Percentiles rank a stretch among this genome's conserved stretches.
Conservation (phyloP, 1,284 basidiomycete genomes). For the Fistulina hepatica region DNA sequence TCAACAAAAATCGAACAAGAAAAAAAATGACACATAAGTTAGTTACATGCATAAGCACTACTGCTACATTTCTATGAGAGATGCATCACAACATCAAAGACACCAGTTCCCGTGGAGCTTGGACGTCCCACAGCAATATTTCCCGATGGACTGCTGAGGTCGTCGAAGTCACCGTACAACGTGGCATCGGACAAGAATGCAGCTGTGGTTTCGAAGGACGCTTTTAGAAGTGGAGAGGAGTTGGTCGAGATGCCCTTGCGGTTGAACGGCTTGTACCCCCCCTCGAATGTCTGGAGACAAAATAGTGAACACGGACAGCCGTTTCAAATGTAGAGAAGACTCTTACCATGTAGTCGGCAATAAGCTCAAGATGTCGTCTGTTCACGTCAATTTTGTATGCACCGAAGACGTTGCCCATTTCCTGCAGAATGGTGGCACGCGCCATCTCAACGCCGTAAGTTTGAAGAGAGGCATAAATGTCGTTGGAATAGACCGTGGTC, state of each 20-base stretch:
- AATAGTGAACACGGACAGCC: slow-evolving; percentile 7
- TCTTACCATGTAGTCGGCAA: slow-evolving; percentile 97
- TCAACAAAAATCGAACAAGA: no score
- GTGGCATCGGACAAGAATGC: slow-evolving; percentile 92
- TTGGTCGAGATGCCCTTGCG: slow-evolving; percentile 88
- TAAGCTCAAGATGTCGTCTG: slow-evolving; percentile 88
- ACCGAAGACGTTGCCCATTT: slow-evolving; percentile 90
- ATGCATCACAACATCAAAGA: slow-evolving; percentile 72
- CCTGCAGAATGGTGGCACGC: slow-evolving; percentile 80
- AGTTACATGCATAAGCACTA: slow-evolving; percentile 8
- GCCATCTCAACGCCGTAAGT: slow-evolving; percentile 99
- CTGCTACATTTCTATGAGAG: slow-evolving; percentile 19
- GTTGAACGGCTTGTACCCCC: slow-evolving; percentile 97
- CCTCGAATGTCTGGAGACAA: slow-evolving; percentile 77
- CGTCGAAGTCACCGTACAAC: slow-evolving; percentile 90
- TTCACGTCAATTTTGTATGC: slow-evolving; percentile 97
- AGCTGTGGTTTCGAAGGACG: slow-evolving; percentile 97
- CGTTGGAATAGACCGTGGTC: slow-evolving; percentile 85
- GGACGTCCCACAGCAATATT: slow-evolving; percentile 88
- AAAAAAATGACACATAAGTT: slow-evolving; percentile 12
- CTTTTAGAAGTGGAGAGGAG: slow-evolving; percentile 90
- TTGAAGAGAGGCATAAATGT: slow-evolving; percentile 85
- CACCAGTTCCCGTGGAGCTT: slow-evolving; percentile 76
- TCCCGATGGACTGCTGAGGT: slow-evolving; percentile 79
- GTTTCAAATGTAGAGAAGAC: slow-evolving; percentile 6